These are phyloP conservation scores for Coleophoma crateriformis DNA, from an alignment of 2,329 filamentous ascomycete genomes.

Conservation along the genomic window DNA sequence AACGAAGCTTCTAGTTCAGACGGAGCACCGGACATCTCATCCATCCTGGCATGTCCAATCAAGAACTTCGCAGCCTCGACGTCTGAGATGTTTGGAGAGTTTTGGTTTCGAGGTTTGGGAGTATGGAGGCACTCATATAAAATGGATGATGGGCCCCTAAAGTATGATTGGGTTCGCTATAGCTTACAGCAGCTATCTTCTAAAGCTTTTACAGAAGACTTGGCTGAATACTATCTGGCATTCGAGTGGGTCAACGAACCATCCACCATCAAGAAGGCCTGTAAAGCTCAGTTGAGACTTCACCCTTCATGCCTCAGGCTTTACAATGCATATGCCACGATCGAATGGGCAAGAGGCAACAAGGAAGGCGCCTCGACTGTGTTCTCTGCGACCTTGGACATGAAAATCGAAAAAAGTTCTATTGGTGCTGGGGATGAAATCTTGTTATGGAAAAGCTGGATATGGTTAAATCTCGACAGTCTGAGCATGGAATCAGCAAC, in stretches of 20 bases:
- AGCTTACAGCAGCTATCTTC: slow-evolving; percentile 53
- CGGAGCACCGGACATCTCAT: slow-evolving; percentile 13
- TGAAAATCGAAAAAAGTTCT: slow-evolving; percentile 36
- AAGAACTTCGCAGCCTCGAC: slow-evolving; percentile 27
- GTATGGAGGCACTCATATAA: slow-evolving; percentile 15
- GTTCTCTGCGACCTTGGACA: slow-evolving; percentile 60
- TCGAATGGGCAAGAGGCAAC: slow-evolving; percentile 59
- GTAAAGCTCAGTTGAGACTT: slow-evolving; percentile 68
- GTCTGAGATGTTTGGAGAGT: slow-evolving; percentile 46
- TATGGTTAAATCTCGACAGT: slow-evolving; percentile 20
- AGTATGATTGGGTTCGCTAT: slow-evolving; percentile 39
- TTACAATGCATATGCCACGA: slow-evolving; percentile 74
- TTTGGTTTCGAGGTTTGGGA: slow-evolving; percentile 39
- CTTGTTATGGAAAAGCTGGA: slow-evolving; percentile 22
- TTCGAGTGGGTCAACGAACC: slow-evolving; percentile 55
- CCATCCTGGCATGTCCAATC: slow-evolving; percentile 15
- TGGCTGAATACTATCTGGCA: slow-evolving; percentile 68
- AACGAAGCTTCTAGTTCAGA: slow-evolving; percentile 9
- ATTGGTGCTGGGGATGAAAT: slow-evolving; percentile 26
- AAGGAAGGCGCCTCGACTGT: slow-evolving; percentile 55
- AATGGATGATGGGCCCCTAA: slow-evolving; percentile 16
- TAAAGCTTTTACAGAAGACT: slow-evolving; percentile 35
- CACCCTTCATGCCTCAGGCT: slow-evolving; percentile 58
- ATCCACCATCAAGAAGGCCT: slow-evolving; percentile 56
- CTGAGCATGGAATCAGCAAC: slow-evolving; percentile 25